A percentile compares a stretch with the other conserved stretches of the same genome.
Conservation (phyloP, 2,329 filamentous ascomycete genomes). For the Trichoderma koningii region DNA sequence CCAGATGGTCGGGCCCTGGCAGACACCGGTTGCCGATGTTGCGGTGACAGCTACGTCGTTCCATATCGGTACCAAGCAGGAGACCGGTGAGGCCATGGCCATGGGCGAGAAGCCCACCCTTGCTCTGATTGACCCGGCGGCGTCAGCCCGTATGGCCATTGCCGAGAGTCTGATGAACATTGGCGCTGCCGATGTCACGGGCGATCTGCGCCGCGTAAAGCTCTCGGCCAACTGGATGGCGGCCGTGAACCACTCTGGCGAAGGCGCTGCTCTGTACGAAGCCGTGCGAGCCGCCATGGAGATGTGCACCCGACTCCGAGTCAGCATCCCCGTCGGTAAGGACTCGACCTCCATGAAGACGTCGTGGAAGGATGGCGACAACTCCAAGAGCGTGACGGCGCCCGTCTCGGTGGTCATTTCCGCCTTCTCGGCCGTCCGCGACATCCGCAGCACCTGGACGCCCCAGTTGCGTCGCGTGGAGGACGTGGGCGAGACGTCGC, state of each 20-base stretch:
- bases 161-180: conserved; percentile 93
- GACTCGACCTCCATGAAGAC: conserved; percentile 99
- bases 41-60: conserved; percentile 88
- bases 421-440: conserved; percentile 81
- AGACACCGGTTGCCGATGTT: conserved; percentile 89
- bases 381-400: conserved; percentile 83
- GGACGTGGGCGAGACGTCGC: conserved; percentile 83
- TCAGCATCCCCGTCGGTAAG: conserved; percentile 95
- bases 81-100: conserved; percentile 92
- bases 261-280: conserved; percentile 89
- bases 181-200: conserved; percentile 71
- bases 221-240: conserved; percentile 99
- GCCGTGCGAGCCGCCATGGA: conserved; percentile 92
- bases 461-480: conserved; percentile 80
- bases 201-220: conserved; percentile 75
- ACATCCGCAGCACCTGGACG: conserved; percentile 89
- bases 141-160: conserved; percentile 95
- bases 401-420: conserved; percentile 90
- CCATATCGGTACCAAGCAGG: conserved; percentile 63
- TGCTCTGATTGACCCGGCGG: conserved; percentile 84
- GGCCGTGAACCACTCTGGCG: conserved; percentile 88
- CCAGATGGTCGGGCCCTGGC: conserved; percentile 97
- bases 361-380: conserved; percentile 76
- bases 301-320: conserved; percentile 83
- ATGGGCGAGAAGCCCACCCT: conserved; percentile 92